A percentile compares a stretch with the other conserved stretches of the same genome.
phyloP scores from a whole-genome alignment of 164 flowering plant genomes.

The Piper longum region DNA sequence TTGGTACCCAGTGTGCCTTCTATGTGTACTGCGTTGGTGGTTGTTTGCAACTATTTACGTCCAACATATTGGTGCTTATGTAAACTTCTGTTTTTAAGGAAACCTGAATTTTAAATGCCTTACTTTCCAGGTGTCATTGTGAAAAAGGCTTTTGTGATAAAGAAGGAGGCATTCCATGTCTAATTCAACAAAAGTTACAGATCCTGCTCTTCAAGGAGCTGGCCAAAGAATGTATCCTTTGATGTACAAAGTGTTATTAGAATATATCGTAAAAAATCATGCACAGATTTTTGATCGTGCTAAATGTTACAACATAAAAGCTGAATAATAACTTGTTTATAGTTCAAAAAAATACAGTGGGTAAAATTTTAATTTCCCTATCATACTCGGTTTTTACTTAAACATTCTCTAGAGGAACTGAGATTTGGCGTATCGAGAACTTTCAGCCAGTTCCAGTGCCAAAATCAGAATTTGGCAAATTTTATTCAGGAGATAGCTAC shows the following conservation, averaged over 20 bases:
- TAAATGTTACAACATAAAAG: neutral
- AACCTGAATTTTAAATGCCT: neutral
- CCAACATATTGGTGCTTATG: neutral
- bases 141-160: neutral
- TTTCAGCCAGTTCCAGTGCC: slow-evolving; percentile 85
- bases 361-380: neutral
- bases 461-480: slow-evolving; percentile 80
- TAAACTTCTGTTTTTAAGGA: neutral
- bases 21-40: no score
- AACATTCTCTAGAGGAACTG: slow-evolving; percentile 68
- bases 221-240: slow-evolving; percentile 91
- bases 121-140: neutral
- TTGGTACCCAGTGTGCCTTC: no score
- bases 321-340: neutral
- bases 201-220: slow-evolving; percentile 88
- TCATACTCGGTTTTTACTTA: slow-evolving; percentile 16
- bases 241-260: neutral
- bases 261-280: neutral
- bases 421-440: slow-evolving; percentile 93
- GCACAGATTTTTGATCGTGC: neutral
- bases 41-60: no score
- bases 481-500: slow-evolving; percentile 80
- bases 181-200: slow-evolving; percentile 52
- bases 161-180: slow-evolving; percentile 31
- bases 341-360: neutral